Conservation (phyloP, 1,284 basidiomycete species). For the Trametes polyzona region DNA sequence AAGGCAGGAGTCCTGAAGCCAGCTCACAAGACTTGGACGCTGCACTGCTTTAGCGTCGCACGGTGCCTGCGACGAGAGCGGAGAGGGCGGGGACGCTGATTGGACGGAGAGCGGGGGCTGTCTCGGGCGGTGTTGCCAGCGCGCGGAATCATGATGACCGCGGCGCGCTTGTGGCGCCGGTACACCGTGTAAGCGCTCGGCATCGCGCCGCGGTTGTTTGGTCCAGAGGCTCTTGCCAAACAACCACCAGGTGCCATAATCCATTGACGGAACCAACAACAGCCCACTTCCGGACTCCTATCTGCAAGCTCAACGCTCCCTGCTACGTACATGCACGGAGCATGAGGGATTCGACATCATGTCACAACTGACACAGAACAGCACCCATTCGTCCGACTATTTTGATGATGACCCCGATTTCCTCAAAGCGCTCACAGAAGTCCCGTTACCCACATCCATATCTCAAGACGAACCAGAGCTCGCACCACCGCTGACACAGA, state of each 20-base stretch:
- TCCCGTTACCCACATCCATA: constrained; percentile 52
- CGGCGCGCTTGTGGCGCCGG: constrained; percentile 8
- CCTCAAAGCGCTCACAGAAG: constrained; percentile 50
- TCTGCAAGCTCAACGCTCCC: too few species aligned
- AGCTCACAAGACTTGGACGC: constrained; percentile 18
- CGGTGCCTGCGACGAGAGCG: constrained; percentile 7
- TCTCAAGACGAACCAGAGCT: constrained; percentile 7
- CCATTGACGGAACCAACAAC: not conserved
- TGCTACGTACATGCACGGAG: too few species aligned
- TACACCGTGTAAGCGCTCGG: not conserved
- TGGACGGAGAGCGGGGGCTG: constrained; percentile 1
- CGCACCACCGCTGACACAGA: constrained; percentile 14
- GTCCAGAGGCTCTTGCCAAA: constrained; percentile 26
- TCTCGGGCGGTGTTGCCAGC: not conserved
- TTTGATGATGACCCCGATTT: constrained; percentile 63
- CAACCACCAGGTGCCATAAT: constrained; percentile 15
- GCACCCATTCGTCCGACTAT: constrained; percentile 52
- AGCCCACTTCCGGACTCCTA: too few species aligned
- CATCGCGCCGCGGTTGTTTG: constrained; percentile 23
- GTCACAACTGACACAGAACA: constrained; percentile 18
- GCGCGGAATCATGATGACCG: constrained; percentile 21
- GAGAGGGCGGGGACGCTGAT: constrained; percentile 1
- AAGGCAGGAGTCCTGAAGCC: constrained; percentile 1
- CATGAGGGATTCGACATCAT: too few species aligned
- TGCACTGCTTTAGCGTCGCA: constrained; percentile 9